Base-by-base conservation (phyloP, 345 rosid species). In the Populus ilicifolia region DNA sequence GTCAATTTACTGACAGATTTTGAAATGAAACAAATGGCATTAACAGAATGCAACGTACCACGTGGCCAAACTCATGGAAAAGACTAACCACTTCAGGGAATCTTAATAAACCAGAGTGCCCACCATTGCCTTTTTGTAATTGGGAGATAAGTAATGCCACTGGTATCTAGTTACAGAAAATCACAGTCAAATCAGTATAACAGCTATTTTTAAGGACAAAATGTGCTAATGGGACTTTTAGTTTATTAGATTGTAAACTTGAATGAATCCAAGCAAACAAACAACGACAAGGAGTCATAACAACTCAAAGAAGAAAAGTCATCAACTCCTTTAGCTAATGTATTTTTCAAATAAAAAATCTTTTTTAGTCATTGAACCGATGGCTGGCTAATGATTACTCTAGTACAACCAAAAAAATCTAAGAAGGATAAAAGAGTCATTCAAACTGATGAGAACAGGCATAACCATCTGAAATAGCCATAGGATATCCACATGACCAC, bases 51-150 rank as follows among this genome's bases (percentile, higher is more conserved):
- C 43, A 79, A 84, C 96, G 41, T 95, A 95, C 99, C 96, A 92
- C 96, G 87, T 95, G 99, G 79, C 97, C 92, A 80, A 93, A 95
- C 89, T 93, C 99, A 64, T 93, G 99, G 81, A 93, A 90, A 88
- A 93, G 86, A 78, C 82, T 92, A 80, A 93, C 94, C 81, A 95
- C 97, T 83, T 93, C 96, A 75, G 96, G 86, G 85, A 95, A 95
- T 78, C 98, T 90, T 81, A 95, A 77, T 77, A 92, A 84, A 73
- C 80, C 61, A 70, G 90, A 86, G 70, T 78, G 80, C 20, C 87
- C 81, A 43, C 72, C 80, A 72, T 30, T 75, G 63, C 83, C 90
- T 81, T 90, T 95, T 75, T 84, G 86, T 80, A 92, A 74, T 73
- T 92, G 96, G 79, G 94, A 85, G 84, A 95, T 86, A 79, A 93